phyloP scores from a whole-genome alignment of 1,284 basidiomycete genomes.

The Microbotryum lychnidis-dioicae region DNA sequence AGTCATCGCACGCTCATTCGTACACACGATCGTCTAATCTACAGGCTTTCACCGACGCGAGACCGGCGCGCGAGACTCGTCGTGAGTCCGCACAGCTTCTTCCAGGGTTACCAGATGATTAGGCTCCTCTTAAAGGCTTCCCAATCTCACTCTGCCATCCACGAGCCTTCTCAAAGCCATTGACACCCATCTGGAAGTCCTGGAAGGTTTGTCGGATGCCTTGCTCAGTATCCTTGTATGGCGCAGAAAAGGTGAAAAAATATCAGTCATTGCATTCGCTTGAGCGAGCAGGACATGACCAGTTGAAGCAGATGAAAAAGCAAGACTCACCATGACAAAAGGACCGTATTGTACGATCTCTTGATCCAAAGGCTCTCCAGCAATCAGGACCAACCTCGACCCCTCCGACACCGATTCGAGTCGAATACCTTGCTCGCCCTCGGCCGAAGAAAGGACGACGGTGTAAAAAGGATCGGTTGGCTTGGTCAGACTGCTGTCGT shows the following conservation, averaged over 20 bases:
- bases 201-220: constrained; percentile 74
- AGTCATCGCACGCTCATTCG: too few relatives aligned
- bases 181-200: constrained; percentile 69
- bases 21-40: too few relatives aligned
- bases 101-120: too few relatives aligned
- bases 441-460: constrained; percentile 53
- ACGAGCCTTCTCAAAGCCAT: constrained; percentile 86
- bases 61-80: too few relatives aligned
- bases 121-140: constrained; percentile 1
- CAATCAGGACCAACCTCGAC: constrained; percentile 46
- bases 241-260: background rate
- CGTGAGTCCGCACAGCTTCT: too few relatives aligned
- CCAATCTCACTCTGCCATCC: constrained; percentile 81
- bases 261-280: background rate
- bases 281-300: too few relatives aligned
- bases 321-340: constrained; percentile 42
- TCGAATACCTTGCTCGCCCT: constrained; percentile 59
- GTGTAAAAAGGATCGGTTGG: constrained; percentile 38
- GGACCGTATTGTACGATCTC: constrained; percentile 78
- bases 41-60: too few relatives aligned
- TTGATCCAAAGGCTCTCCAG: constrained; percentile 84
- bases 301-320: constrained; percentile 5
- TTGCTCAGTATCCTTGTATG: constrained; percentile 52
- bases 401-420: constrained; percentile 43
- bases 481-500: constrained; percentile 30